Evolutionary conservation across 2,329 filamentous ascomycete genomes (phyloP), one percentile per base, ranked within the genome.

Genomic region (Monosporascus sp.): DNA sequence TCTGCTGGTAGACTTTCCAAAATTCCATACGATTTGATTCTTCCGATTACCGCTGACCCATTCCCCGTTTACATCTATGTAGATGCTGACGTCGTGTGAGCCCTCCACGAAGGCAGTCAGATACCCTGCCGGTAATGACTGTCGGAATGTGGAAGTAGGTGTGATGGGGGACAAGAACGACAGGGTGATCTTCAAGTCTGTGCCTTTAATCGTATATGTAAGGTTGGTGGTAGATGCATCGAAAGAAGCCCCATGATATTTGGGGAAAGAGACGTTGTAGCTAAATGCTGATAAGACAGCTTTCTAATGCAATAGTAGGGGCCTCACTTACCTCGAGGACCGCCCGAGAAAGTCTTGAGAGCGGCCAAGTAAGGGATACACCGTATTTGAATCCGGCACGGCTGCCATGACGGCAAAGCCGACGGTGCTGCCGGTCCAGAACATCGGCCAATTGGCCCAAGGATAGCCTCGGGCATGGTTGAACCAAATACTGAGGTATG

Each of bases 371-470:
- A 81, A 65, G 22, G 78, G 77, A 55, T 77, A 81, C 36, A 79
- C 72, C 7, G 68, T 70, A 34, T 67, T 65, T 3, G 70, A 68
- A 6, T 68, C 66, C 0, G 74, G 72, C 25, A 78, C 69, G 2
- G 71, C 69, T 24, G 74, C 75, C 72, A 81, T 75, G 44, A 78
- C 67, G 3, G 75, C 75, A 59, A 81, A 77, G 14, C 77, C 78
- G 50, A 80, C 65, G 15, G 62, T 65, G 22, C 60, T 63, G 36
- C 88, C 88, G 6, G 86, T 89, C 78, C 85, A 92, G 68, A 92
- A 91, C 68, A 93, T 93, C 24, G 90, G 90, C 90, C 90, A 96
- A 71, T 83, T 81, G 51, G 83, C 80, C 90, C 90, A 95, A 2
- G 90, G 90, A 46, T 79, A 78, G 52, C 86, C 80, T 60, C 90